phyloP scores from a whole-genome alignment of 2,329 filamentous ascomycete species.

The Triangularia setosa region DNA sequence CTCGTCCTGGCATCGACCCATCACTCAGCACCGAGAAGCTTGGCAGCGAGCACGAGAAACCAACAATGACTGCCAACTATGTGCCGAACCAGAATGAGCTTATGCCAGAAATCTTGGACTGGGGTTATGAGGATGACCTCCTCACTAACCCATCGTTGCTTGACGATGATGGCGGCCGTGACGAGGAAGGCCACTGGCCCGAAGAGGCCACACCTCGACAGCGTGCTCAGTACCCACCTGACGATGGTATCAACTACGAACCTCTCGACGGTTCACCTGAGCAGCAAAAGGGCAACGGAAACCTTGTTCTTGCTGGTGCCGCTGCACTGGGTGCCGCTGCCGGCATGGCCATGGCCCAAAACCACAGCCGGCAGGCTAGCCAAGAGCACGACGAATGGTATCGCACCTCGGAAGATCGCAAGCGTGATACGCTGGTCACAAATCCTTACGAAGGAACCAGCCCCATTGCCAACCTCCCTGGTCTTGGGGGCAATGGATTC shows the following conservation, averaged over 20 bases:
- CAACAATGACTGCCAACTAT: slow-evolving; percentile 63
- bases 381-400: slow-evolving; percentile 63
- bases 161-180: slow-evolving; percentile 61
- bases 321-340: slow-evolving; percentile 52
- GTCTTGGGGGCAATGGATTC: slow-evolving; percentile 34
- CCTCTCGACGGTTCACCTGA: slow-evolving; percentile 26
- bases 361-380: slow-evolving; percentile 51
- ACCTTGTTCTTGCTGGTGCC: slow-evolving; percentile 42
- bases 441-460: slow-evolving; percentile 65
- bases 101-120: slow-evolving; percentile 73
- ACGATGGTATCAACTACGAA: slow-evolving; percentile 32
- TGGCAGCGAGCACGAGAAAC: slow-evolving; percentile 47
- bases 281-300: slow-evolving; percentile 28
- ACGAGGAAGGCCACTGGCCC: slow-evolving; percentile 46
- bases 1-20: slow-evolving; percentile 46
- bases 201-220: slow-evolving; percentile 50
- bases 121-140: slow-evolving; percentile 57
- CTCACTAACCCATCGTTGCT: slow-evolving; percentile 83
- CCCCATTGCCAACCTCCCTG: slow-evolving; percentile 54
- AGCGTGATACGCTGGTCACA: slow-evolving; percentile 62
- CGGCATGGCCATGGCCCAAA: slow-evolving; percentile 43
- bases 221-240: slow-evolving; percentile 29
- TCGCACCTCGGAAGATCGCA: slow-evolving; percentile 57
- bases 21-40: slow-evolving; percentile 57
- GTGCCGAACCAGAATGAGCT: slow-evolving; percentile 66